Percentiles rank a stretch among this genome's conserved stretches.
Conservation (phyloP, 2,329 filamentous ascomycete genomes). For the Furcasterigmium sp. region DNA sequence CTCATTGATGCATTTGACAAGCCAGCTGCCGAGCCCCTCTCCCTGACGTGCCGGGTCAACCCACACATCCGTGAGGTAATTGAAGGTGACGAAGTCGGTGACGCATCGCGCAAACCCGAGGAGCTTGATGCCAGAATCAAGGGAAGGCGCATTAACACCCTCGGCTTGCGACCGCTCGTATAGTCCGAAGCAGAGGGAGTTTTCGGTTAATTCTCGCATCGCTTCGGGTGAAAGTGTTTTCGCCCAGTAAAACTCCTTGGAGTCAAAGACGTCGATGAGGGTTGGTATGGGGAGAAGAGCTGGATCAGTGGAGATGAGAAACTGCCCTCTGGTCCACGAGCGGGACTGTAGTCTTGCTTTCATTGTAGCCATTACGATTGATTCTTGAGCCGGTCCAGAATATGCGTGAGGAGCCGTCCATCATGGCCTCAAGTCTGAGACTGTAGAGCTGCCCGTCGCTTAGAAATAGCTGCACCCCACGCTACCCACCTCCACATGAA, state of each 20-base stretch:
- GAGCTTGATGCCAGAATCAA: conserved; percentile 18
- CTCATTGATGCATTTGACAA: conserved; percentile 56
- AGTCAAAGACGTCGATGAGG: conserved; percentile 49
- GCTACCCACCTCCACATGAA: too few species aligned
- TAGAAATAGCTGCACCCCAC: too few species aligned
- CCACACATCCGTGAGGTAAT: conserved; percentile 64
- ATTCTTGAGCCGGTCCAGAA: too few species aligned
- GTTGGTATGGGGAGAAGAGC: conserved; percentile 45
- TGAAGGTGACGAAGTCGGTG: conserved; percentile 65
- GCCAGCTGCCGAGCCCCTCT: conserved; percentile 58
- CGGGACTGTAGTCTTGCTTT: not conserved
- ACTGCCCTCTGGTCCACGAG: conserved; percentile 44
- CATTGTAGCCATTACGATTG: conserved; percentile 4
- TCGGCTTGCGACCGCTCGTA: conserved; percentile 27
- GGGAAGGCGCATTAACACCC: conserved; percentile 1
- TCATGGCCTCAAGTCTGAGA: too few species aligned
- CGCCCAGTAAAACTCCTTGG: conserved; percentile 58
- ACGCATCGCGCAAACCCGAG: conserved; percentile 59
- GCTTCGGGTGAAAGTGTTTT: conserved; percentile 40
- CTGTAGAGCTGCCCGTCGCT: too few species aligned
- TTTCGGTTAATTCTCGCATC: conserved; percentile 46
- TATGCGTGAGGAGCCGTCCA: too few species aligned
- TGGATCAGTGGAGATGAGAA: conserved; percentile 56
- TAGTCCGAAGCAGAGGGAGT: conserved; percentile 55
- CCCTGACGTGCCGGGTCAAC: conserved; percentile 55